Evolutionary conservation across 345 rosid species (phyloP).

Genomic region (Hevea brasiliensis): DNA sequence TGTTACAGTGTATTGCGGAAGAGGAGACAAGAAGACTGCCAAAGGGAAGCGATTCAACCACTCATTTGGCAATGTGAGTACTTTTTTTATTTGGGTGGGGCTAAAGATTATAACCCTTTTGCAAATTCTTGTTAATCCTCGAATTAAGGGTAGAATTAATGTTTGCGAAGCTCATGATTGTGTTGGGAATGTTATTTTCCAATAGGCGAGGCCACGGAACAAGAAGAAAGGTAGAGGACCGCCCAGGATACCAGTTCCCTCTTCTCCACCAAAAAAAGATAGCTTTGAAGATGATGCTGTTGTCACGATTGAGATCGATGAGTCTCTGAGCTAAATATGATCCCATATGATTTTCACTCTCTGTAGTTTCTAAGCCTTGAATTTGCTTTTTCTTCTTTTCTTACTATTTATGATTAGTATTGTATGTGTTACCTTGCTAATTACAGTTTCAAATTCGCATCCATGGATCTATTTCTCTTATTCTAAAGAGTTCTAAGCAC

Average conservation of each 20-base stretch:
- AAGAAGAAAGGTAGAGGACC: slow-evolving; percentile 93
- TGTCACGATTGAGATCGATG: slow-evolving; percentile 65
- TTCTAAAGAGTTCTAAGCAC: not conserved
- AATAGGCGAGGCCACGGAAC: slow-evolving; percentile 84
- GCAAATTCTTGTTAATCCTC: not conserved
- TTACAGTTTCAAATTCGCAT: not conserved
- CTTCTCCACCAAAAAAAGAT: slow-evolving; percentile 66
- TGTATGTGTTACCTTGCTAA: not conserved
- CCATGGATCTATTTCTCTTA: too few relatives aligned
- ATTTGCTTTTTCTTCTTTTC: not conserved
- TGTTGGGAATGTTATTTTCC: not conserved
- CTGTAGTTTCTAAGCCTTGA: slow-evolving; percentile 7
- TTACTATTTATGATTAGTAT: not conserved
- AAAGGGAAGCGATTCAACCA: slow-evolving; percentile 92
- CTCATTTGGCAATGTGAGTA: slow-evolving; percentile 86
- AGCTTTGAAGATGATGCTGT: slow-evolving; percentile 57
- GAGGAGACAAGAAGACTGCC: slow-evolving; percentile 86
- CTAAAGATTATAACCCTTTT: too few relatives aligned
- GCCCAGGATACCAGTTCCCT: slow-evolving; percentile 62
- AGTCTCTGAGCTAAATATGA: slow-evolving; percentile 46
- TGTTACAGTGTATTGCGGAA: slow-evolving; percentile 65
- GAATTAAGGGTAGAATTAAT: not conserved
- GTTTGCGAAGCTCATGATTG: not conserved
- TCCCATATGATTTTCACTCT: not conserved
- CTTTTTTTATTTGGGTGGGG: too few relatives aligned